Conservation (phyloP, 2,329 filamentous ascomycete species). For the Cladosporium sp. region DNA sequence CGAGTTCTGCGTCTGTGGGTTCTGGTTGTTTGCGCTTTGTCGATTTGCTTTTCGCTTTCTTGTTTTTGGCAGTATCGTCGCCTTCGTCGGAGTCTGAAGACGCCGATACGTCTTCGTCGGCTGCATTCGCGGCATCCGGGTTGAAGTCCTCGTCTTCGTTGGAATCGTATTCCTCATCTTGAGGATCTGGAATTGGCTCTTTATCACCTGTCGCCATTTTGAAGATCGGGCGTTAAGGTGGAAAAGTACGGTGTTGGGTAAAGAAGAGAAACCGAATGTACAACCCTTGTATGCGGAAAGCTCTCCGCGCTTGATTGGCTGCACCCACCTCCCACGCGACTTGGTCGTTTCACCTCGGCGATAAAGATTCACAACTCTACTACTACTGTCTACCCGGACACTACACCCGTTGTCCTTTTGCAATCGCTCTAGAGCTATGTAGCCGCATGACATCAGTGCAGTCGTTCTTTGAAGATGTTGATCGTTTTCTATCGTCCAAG, state of each 20-base stretch:
- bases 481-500: too few species aligned
- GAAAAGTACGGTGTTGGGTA: not conserved
- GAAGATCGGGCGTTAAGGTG: not conserved
- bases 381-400: too few species aligned
- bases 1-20: constrained; percentile 39
- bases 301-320: not conserved
- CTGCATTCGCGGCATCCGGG: constrained; percentile 28
- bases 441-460: too few species aligned
- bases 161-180: constrained; percentile 38
- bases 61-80: constrained; percentile 19
- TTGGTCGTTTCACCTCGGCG: too few species aligned
- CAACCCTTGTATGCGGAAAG: not conserved
- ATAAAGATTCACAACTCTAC: too few species aligned
- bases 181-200: not conserved
- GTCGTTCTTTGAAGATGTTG: too few species aligned
- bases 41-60: constrained; percentile 32
- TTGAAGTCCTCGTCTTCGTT: constrained; percentile 44
- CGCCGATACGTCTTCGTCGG: constrained; percentile 27
- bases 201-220: constrained; percentile 16
- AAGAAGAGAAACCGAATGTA: too few species aligned
- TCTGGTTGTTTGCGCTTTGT: constrained; percentile 34
- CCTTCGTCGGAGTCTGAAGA: constrained; percentile 34
- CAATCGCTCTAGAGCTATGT: too few species aligned
- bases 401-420: too few species aligned
- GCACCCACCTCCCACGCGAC: not conserved